Conservation (phyloP, 176 grass and related monocot species). For the Alloteropsis semialata region DNA sequence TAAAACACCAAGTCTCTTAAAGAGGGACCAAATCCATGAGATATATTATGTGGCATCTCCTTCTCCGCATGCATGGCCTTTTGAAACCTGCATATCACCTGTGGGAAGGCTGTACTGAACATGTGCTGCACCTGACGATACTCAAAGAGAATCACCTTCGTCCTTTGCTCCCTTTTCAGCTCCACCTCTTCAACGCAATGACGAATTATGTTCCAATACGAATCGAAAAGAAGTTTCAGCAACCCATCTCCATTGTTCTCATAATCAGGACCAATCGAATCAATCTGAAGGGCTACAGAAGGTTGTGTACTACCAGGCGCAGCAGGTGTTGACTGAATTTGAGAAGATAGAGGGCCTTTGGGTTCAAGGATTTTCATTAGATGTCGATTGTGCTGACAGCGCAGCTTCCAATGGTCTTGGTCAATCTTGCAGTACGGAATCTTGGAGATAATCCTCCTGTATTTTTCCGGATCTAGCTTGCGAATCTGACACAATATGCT, state of each 20-base stretch:
- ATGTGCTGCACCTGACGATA: background rate
- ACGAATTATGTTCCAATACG: background rate
- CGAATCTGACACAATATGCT: too few relatives aligned
- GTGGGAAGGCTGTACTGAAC: background rate
- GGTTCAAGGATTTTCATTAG: background rate
- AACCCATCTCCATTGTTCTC: background rate
- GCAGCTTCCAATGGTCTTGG: background rate
- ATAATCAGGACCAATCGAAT: background rate
- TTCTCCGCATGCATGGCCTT: too few relatives aligned
- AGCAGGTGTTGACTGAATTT: background rate
- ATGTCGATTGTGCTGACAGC: background rate
- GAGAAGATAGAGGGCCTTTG: background rate
- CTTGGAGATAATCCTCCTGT: background rate
- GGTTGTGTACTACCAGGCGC: background rate
- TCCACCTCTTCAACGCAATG: background rate
- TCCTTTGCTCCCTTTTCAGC: background rate
- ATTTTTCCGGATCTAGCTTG: background rate
- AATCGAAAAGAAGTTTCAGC: background rate
- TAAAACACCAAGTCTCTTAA: too few relatives aligned
- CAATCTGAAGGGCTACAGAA: background rate
- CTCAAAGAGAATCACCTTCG: background rate
- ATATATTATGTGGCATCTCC: too few relatives aligned
- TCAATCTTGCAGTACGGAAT: background rate
- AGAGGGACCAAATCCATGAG: too few relatives aligned
- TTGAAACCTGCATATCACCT: too few relatives aligned